A percentile compares a stretch with the other conserved stretches of the same genome.
Conservation (phyloP, 1,139 yeast species). For the Diutina mesorugosa region DNA sequence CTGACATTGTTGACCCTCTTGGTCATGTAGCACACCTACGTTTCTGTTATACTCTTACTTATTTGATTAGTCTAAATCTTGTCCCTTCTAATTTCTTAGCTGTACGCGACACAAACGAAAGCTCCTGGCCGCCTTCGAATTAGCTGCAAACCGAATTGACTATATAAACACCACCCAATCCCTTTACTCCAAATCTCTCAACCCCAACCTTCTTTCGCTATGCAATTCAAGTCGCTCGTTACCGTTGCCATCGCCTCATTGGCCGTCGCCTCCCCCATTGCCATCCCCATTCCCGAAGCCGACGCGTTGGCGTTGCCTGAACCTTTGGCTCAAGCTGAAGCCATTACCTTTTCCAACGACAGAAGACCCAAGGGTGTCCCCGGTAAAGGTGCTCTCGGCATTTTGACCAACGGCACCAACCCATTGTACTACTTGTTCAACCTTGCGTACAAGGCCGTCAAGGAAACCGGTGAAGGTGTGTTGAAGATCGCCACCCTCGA, state of each 20-base stretch:
- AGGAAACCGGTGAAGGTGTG: neutral
- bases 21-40: too few species aligned
- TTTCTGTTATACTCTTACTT: too few species aligned
- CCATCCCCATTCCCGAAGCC: neutral
- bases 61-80: too few species aligned
- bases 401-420: neutral
- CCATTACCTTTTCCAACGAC: neutral
- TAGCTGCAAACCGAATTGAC: neutral
- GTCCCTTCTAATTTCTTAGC: too few species aligned
- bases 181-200: neutral
- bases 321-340: neutral
- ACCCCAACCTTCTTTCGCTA: neutral
- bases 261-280: constrained; percentile 1
- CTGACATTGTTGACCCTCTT: too few species aligned
- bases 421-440: neutral
- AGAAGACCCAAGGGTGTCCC: neutral
- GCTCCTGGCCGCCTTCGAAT: too few species aligned
- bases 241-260: constrained; percentile 1
- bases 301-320: neutral
- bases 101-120: too few species aligned
- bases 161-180: neutral
- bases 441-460: neutral
- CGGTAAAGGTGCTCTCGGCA: neutral
- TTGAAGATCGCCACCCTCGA: neutral
- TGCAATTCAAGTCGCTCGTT: constrained; percentile 1